phyloP scores from a whole-genome alignment of 1,139 yeast species.

The Sugiyamaella novakii region DNA sequence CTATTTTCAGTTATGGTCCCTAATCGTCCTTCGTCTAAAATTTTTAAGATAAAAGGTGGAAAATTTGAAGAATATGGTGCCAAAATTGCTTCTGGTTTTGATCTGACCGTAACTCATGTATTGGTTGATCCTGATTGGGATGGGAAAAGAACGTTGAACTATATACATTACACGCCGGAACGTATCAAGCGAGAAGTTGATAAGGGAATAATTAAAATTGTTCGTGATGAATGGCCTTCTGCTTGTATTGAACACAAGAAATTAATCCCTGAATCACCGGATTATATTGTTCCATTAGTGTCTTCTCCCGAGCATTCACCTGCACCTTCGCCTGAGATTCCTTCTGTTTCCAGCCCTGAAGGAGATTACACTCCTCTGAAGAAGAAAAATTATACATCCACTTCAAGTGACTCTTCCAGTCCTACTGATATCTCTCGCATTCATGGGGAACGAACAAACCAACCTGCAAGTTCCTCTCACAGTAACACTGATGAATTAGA shows the following conservation, averaged over 20 bases:
- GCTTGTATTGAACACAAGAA: constrained; percentile 41
- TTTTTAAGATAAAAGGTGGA: constrained; percentile 11
- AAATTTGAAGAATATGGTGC: constrained; percentile 43
- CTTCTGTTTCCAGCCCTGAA: not conserved
- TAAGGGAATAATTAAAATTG: constrained; percentile 23
- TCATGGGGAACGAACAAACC: not conserved
- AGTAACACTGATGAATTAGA: constrained; percentile 28
- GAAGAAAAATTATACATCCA: not conserved
- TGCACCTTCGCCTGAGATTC: not conserved
- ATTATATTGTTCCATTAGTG: not conserved
- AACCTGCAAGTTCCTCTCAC: not conserved
- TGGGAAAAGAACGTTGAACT: constrained; percentile 18
- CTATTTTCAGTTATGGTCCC: constrained; percentile 22
- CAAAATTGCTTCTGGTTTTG: constrained; percentile 30
- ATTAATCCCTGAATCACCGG: constrained; percentile 29
- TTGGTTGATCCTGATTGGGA: constrained; percentile 35
- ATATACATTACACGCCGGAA: constrained; percentile 7
- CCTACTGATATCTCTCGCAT: not conserved
- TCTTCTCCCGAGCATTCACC: constrained; percentile 5
- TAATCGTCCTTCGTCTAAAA: constrained; percentile 17
- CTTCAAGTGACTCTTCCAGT: not conserved
- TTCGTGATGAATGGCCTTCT: constrained; percentile 44
- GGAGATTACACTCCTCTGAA: not conserved
- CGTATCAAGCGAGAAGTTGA: not conserved
- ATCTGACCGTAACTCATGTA: constrained; percentile 37